A percentile compares a stretch with the other conserved stretches of the same genome.
Conservation (phyloP, 108 stramenopile genomes). For the Cylindrotheca fusiformis region DNA sequence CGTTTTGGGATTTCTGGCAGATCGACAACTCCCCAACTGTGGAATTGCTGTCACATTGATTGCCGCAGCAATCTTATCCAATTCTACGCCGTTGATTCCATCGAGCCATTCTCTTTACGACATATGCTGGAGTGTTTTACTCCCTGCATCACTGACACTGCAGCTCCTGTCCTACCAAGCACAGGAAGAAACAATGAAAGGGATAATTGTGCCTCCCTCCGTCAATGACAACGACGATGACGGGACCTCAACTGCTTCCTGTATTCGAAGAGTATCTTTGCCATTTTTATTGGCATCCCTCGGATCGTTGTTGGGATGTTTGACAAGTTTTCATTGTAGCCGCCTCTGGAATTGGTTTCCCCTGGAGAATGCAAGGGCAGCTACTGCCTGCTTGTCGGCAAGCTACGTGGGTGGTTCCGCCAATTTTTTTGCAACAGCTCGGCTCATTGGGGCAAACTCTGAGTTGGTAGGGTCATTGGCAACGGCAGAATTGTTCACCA, state of each 20-base stretch:
- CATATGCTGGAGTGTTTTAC: constrained; percentile 59
- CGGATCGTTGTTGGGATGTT: constrained; percentile 64
- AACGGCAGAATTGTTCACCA: constrained; percentile 71
- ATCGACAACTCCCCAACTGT: constrained; percentile 17
- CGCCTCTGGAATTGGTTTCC: constrained; percentile 3
- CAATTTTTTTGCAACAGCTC: constrained; percentile 69
- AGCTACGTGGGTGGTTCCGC: constrained; percentile 76
- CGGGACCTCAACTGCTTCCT: constrained; percentile 9
- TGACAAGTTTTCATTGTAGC: constrained; percentile 25
- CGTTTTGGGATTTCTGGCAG: constrained; percentile 14
- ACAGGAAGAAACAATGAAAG: not conserved
- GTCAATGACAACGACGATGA: not conserved
- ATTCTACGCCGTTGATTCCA: constrained; percentile 39
- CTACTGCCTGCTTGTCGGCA: constrained; percentile 66
- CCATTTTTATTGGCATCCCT: constrained; percentile 64
- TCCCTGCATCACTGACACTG: constrained; percentile 66
- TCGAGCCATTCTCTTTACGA: constrained; percentile 51
- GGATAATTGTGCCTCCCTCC: not conserved
- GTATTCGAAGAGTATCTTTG: constrained; percentile 28
- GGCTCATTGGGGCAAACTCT: constrained; percentile 24
- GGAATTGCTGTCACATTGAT: constrained; percentile 54
- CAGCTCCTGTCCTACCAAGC: constrained; percentile 38
- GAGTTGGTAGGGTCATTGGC: constrained; percentile 60
- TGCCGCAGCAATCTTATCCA: constrained; percentile 48
- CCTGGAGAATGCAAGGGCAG: constrained; percentile 28